Evolutionary conservation across 768 basidiomycete genomes (phyloP).

Genomic region (Russula ochroleuca): DNA sequence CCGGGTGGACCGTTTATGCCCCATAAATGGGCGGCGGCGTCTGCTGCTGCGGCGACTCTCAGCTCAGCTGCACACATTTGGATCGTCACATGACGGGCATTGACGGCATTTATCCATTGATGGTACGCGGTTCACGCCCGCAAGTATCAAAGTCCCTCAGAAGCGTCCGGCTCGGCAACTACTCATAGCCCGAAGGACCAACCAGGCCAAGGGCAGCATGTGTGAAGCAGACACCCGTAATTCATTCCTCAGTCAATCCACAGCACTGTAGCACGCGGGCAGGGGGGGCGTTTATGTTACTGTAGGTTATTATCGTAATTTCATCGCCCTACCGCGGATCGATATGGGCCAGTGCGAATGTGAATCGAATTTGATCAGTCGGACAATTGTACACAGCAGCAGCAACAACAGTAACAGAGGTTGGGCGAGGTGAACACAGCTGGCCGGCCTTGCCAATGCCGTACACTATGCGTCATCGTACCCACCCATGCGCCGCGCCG

Average conservation of each 20-base stretch:
- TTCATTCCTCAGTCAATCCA: not conserved
- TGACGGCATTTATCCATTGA: not conserved
- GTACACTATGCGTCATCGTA: conserved; percentile 2
- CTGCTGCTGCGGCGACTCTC: no score
- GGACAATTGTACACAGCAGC: conserved; percentile 15
- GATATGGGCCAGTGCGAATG: not conserved
- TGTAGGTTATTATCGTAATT: not conserved
- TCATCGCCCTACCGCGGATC: not conserved
- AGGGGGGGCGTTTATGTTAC: not conserved
- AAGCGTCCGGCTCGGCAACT: conserved; percentile 20
- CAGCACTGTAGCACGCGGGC: no score
- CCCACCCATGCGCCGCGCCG: conserved; percentile 69
- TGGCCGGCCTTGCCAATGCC: not conserved
- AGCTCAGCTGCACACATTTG: no score
- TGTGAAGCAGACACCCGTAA: not conserved
- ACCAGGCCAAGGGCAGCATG: not conserved
- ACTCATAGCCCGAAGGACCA: not conserved
- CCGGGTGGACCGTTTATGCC: no score
- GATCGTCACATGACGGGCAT: no score
- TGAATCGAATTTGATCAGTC: not conserved
- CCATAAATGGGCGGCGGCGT: no score
- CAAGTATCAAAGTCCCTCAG: conserved; percentile 18
- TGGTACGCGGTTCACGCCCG: conserved; percentile 13
- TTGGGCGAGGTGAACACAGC: not conserved
- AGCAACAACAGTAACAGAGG: not conserved